Evolutionary conservation across 306 rosid genomes (phyloP).

Genomic region (Erythrophleum fordii): DNA sequence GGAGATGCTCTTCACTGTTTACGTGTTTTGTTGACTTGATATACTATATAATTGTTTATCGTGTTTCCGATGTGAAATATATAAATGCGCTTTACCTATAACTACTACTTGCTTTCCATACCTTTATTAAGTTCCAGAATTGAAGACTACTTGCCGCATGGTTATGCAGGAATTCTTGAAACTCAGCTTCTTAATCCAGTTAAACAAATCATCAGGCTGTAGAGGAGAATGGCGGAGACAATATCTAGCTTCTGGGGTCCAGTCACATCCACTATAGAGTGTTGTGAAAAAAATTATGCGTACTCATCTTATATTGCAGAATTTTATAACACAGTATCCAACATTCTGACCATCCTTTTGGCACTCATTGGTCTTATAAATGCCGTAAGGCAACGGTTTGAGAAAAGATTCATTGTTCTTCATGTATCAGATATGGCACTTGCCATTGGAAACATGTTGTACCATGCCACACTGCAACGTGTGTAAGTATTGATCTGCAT

Average conservation of each 20-base stretch:
- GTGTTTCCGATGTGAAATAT: no score
- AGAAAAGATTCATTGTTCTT: constrained; percentile 90
- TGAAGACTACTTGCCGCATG: constrained; percentile 3
- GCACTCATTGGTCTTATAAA: constrained; percentile 87
- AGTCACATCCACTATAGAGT: constrained; percentile 83
- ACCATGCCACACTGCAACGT: constrained; percentile 86
- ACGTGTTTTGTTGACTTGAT: constrained; percentile 2
- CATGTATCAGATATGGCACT: constrained; percentile 86
- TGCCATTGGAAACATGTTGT: constrained; percentile 89
- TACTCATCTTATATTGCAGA: constrained; percentile 80
- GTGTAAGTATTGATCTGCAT: constrained; percentile 60
- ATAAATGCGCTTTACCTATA: background rate
- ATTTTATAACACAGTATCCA: constrained; percentile 82
- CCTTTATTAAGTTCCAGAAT: background rate
- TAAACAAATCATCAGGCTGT: constrained; percentile 21
- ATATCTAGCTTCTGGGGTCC: constrained; percentile 91
- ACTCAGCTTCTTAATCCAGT: constrained; percentile 36
- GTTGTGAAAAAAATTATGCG: constrained; percentile 80
- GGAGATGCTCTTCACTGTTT: background rate
- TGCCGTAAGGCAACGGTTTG: constrained; percentile 87
- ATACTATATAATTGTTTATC: background rate
- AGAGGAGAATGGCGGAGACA: constrained; percentile 68
- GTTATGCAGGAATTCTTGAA: constrained; percentile 39
- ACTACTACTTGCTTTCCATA: background rate
- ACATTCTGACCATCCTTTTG: constrained; percentile 76